phyloP scores from a whole-genome alignment of 2,329 filamentous ascomycete species.

The Stagonosporopsis rhizophila region DNA sequence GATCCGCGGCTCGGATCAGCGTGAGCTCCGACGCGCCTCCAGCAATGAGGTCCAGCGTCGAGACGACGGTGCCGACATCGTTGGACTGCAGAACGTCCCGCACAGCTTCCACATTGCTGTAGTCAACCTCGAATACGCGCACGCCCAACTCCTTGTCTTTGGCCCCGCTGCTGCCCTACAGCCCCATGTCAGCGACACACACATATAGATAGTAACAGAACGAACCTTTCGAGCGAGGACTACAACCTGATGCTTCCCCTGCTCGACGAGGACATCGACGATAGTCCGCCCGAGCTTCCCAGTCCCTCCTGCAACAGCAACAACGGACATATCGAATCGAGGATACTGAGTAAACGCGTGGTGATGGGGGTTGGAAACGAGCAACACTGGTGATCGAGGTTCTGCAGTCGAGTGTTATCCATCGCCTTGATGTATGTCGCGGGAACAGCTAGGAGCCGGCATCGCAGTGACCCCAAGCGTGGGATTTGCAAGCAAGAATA shows the following conservation, averaged over 20 bases:
- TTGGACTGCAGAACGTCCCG: conserved; percentile 14
- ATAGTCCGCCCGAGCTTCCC: conserved; percentile 29
- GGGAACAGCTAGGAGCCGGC: too few relatives aligned
- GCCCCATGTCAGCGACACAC: not conserved
- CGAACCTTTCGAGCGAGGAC: conserved; percentile 12
- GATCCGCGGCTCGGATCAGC: conserved; percentile 20
- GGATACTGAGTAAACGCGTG: too few relatives aligned
- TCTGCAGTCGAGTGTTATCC: too few relatives aligned
- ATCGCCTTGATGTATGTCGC: too few relatives aligned
- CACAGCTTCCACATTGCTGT: conserved; percentile 11
- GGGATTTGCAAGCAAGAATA: too few relatives aligned
- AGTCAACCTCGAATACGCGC: conserved; percentile 16
- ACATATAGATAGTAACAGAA: not conserved
- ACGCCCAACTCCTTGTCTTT: conserved; percentile 9
- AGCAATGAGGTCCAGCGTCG: conserved; percentile 10
- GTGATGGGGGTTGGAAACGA: too few relatives aligned
- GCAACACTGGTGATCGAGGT: too few relatives aligned
- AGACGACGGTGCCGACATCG: conserved; percentile 21
- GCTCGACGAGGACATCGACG: conserved; percentile 14
- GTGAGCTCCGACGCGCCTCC: conserved; percentile 12
- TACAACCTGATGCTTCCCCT: conserved; percentile 4
- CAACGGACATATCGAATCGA: not conserved
- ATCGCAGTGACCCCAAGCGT: too few relatives aligned
- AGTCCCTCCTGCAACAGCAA: conserved; percentile 31
- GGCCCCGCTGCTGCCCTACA: not conserved